These are phyloP conservation scores for Cryptosporidium andersoni DNA, from an alignment of 169 alveolate species.

Conservation along the genomic window DNA sequence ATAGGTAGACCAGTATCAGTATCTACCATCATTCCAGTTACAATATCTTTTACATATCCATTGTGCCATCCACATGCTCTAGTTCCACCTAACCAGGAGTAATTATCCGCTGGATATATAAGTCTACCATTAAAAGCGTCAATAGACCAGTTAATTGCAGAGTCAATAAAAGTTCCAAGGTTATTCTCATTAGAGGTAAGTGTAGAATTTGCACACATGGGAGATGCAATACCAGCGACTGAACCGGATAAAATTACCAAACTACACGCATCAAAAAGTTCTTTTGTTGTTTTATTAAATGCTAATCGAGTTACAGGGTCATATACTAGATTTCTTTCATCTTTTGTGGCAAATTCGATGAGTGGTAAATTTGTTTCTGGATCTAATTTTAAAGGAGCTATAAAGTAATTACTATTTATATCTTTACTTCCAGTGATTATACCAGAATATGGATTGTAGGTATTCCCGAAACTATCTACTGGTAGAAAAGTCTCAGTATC, in stretches of 20 bases:
- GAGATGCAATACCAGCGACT: conserved; percentile 37
- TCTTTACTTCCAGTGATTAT: neutral
- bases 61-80: conserved; percentile 45
- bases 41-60: conserved; percentile 9
- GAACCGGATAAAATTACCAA: conserved; percentile 2
- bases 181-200: neutral
- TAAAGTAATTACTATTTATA: neutral
- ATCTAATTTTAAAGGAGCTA: conserved; percentile 42
- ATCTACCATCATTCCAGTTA: conserved; percentile 47
- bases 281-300: conserved; percentile 20
- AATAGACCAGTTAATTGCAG: conserved; percentile 35
- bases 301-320: conserved; percentile 31
- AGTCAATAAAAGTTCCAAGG: conserved; percentile 1
- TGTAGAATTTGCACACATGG: conserved; percentile 10
- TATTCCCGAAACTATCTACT: conserved; percentile 34
- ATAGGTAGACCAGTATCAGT: conserved; percentile 26
- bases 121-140: conserved; percentile 16
- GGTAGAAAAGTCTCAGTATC: conserved; percentile 17
- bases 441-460: conserved; percentile 18
- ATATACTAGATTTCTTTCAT: too few relatives aligned
- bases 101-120: conserved; percentile 7
- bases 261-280: conserved; percentile 6
- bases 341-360: neutral
- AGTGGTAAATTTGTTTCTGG: conserved; percentile 22
- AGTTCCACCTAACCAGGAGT: neutral